A percentile compares a stretch with the other conserved stretches of the same genome.
phyloP scores from a whole-genome alignment of 2,329 filamentous ascomycete genomes.

The Fusarium sp. region DNA sequence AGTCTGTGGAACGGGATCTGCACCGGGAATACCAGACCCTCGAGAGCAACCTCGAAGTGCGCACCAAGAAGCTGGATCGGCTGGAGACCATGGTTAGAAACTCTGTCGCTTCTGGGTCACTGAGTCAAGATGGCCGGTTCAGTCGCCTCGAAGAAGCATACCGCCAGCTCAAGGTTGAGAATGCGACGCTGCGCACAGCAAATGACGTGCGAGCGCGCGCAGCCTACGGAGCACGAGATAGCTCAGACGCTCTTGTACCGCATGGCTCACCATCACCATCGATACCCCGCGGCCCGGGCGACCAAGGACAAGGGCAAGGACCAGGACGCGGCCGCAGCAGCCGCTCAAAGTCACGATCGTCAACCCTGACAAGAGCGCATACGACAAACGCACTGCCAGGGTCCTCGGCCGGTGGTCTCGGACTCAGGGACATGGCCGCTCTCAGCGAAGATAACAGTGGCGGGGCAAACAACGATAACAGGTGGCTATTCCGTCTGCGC shows the following conservation, averaged over 20 bases:
- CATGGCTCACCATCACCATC: conserved; percentile 62
- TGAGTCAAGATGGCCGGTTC: conserved; percentile 57
- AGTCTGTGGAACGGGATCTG: conserved; percentile 87
- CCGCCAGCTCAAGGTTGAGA: conserved; percentile 70
- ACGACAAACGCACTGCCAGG: conserved; percentile 44
- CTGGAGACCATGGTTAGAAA: conserved; percentile 82
- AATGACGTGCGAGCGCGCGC: conserved; percentile 65
- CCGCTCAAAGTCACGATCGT: conserved; percentile 44
- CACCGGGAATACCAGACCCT: conserved; percentile 89
- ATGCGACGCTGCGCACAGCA: conserved; percentile 73
- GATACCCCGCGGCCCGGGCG: conserved; percentile 60
- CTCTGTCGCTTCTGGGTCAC: conserved; percentile 61
- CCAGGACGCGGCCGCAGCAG: conserved; percentile 53
- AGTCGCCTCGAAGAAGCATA: conserved; percentile 68
- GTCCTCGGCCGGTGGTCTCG: conserved; percentile 38
- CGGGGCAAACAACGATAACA: conserved; percentile 63
- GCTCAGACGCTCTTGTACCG: conserved; percentile 50
- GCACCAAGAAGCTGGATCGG: conserved; percentile 85
- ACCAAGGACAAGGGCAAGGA: no score
- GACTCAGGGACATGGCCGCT: conserved; percentile 44
- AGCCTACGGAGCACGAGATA: conserved; percentile 53
- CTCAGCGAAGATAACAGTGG: conserved; percentile 34
- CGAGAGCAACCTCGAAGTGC: conserved; percentile 80
- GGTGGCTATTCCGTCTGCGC: conserved; percentile 85
- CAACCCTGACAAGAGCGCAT: conserved; percentile 47